Evolutionary conservation across 345 rosid genomes (phyloP).

Genomic region (Bretschneidera sinensis): DNA sequence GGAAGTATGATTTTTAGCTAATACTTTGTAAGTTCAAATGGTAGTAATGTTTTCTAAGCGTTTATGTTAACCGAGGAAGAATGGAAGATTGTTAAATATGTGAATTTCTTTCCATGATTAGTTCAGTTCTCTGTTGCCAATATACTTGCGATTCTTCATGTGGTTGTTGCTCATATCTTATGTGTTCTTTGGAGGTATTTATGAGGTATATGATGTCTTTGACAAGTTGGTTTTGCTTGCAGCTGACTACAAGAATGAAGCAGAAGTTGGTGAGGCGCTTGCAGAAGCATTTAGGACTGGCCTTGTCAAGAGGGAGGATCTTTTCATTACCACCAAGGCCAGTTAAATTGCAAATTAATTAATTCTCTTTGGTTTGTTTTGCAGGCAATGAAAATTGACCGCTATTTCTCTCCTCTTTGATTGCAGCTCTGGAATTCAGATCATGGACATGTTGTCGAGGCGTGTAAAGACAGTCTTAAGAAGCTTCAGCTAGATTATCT

Average conservation of each 20-base stretch:
- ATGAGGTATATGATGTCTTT: no score
- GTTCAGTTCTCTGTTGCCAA: neutral
- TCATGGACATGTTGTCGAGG: conserved; percentile 83
- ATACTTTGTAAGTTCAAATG: no score
- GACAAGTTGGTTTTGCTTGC: conserved; percentile 9
- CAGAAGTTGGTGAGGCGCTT: conserved; percentile 72
- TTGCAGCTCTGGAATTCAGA: conserved; percentile 95
- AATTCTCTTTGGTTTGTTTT: neutral
- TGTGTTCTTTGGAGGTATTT: neutral
- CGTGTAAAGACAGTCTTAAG: conserved; percentile 81
- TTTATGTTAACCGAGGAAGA: no score
- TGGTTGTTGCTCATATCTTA: neutral
- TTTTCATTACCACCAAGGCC: conserved; percentile 83
- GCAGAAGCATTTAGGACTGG: conserved; percentile 57
- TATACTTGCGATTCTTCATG: neutral
- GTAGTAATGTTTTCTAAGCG: no score
- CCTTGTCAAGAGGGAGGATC: conserved; percentile 76
- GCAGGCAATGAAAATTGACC: neutral
- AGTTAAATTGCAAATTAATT: conserved; percentile 1
- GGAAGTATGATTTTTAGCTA: no score
- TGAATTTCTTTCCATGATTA: no score
- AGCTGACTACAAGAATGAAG: conserved; percentile 78
- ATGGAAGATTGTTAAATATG: no score
- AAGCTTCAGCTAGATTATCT: conserved; percentile 86
- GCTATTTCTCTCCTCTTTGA: neutral